These are phyloP conservation scores for Globisporangium solare DNA, from an alignment of 352 stramenopile genomes.

Conservation along the genomic window DNA sequence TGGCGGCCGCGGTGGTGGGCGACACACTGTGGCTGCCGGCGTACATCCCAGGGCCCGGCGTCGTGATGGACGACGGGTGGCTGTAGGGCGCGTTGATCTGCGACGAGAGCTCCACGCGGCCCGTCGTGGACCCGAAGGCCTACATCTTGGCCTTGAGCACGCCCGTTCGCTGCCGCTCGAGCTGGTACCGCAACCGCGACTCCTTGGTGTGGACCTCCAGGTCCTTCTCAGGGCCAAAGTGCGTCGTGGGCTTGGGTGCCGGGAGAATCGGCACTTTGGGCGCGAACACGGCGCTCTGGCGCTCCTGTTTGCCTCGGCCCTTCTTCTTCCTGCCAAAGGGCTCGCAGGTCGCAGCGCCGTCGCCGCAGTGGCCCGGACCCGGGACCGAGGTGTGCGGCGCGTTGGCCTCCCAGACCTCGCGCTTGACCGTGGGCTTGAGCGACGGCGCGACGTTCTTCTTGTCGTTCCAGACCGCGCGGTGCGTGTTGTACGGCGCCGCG, in stretches of 20 bases:
- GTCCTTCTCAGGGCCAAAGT: conserved; percentile 57
- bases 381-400: conserved; percentile 41
- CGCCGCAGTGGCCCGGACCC: conserved; percentile 60
- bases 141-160: conserved; percentile 33
- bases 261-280: conserved; percentile 72
- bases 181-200: conserved; percentile 29
- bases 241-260: conserved; percentile 29
- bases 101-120: conserved; percentile 42
- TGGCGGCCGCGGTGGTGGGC: background rate
- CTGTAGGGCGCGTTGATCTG: conserved; percentile 59
- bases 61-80: conserved; percentile 46
- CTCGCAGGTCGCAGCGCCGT: background rate
- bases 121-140: conserved; percentile 68
- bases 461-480: conserved; percentile 55
- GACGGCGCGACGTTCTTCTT: conserved; percentile 62
- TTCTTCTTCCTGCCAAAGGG: conserved; percentile 8
- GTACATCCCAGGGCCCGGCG: conserved; percentile 62
- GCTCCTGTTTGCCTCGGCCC: conserved; percentile 13
- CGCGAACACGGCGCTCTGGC: conserved; percentile 62
- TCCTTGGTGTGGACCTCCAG: conserved; percentile 57
- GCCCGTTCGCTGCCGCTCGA: conserved; percentile 20
- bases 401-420: conserved; percentile 70
- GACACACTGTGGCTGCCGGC: conserved; percentile 12
- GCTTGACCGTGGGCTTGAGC: conserved; percentile 63
- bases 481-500: conserved; percentile 47